phyloP scores from a whole-genome alignment of 1,139 yeast species.

The Suhomyces chickasaworum region DNA sequence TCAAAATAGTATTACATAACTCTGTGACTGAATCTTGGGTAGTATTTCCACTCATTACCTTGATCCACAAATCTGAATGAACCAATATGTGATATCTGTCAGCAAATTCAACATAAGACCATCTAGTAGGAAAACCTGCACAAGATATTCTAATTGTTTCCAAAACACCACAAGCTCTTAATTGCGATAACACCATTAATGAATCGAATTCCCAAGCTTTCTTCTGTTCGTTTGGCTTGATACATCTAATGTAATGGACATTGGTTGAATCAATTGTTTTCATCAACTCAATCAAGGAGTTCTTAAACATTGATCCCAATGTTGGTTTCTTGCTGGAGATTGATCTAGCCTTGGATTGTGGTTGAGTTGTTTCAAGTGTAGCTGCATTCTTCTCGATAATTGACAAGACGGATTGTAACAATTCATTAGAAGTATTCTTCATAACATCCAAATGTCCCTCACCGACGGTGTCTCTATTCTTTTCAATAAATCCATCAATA shows the following conservation, averaged over 20 bases:
- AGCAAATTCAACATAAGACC: conserved; percentile 94
- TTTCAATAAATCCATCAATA: conserved; percentile 92
- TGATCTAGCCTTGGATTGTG: conserved; percentile 34
- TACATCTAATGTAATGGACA: conserved; percentile 96
- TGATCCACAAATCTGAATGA: conserved; percentile 69
- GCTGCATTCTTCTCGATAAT: conserved; percentile 65
- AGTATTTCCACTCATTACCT: conserved; percentile 56
- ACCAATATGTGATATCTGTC: conserved; percentile 83
- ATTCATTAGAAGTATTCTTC: conserved; percentile 64
- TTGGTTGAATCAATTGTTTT: conserved; percentile 88
- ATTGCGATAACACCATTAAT: conserved; percentile 90
- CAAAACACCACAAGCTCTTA: conserved; percentile 97
- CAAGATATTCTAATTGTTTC: conserved; percentile 96
- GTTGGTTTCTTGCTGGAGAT: conserved; percentile 82
- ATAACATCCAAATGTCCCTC: conserved; percentile 91
- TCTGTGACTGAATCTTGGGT: conserved; percentile 60
- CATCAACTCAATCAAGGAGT: conserved; percentile 91
- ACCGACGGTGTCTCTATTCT: conserved; percentile 95
- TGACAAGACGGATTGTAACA: conserved; percentile 63
- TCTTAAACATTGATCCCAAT: conserved; percentile 90
- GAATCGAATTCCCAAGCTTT: conserved; percentile 97
- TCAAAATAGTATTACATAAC: conserved; percentile 69
- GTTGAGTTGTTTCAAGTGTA: conserved; percentile 48
- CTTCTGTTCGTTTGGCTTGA: conserved; percentile 92
- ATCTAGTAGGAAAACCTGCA: conserved; percentile 96